Evolutionary conservation across 495 filamentous ascomycete species (phyloP).

Genomic region (Penicillium chermesinum): DNA sequence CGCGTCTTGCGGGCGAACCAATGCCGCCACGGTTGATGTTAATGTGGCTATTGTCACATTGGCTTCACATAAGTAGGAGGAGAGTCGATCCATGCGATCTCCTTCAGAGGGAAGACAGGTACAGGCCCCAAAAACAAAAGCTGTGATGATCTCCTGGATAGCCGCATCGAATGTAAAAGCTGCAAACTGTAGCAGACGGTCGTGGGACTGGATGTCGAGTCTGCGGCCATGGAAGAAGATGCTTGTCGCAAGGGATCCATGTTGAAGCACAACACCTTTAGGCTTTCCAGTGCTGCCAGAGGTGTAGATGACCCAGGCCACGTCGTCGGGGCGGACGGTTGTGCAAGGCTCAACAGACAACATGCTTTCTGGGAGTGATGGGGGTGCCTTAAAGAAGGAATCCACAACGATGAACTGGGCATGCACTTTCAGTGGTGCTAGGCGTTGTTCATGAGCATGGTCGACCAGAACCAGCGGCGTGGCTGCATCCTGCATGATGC

Average conservation of each 20-base stretch:
- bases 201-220: conserved; percentile 35
- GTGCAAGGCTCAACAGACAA: not conserved
- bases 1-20: not conserved
- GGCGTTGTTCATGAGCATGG: not conserved
- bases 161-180: conserved; percentile 12
- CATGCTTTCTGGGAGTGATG: not conserved
- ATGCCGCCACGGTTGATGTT: not conserved
- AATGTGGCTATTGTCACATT: too few species aligned
- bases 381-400: not conserved
- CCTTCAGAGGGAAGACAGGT: conserved; percentile 4
- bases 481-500: not conserved
- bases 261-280: conserved; percentile 71
- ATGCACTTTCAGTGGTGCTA: not conserved
- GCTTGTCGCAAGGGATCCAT: conserved; percentile 30
- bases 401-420: not conserved
- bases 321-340: conserved; percentile 20
- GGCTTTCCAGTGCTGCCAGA: conserved; percentile 76
- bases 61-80: too few species aligned
- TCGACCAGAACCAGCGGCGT: not conserved
- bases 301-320: conserved; percentile 53
- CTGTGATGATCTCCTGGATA: conserved; percentile 3
- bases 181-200: conserved; percentile 16
- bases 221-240: conserved; percentile 19
- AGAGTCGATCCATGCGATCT: not conserved
- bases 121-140: conserved; percentile 1